Percentiles rank a stretch among this genome's conserved stretches.
Conservation (phyloP, 192 early-diverging fungal genomes). For the Phlyctochytrium planicorne region DNA sequence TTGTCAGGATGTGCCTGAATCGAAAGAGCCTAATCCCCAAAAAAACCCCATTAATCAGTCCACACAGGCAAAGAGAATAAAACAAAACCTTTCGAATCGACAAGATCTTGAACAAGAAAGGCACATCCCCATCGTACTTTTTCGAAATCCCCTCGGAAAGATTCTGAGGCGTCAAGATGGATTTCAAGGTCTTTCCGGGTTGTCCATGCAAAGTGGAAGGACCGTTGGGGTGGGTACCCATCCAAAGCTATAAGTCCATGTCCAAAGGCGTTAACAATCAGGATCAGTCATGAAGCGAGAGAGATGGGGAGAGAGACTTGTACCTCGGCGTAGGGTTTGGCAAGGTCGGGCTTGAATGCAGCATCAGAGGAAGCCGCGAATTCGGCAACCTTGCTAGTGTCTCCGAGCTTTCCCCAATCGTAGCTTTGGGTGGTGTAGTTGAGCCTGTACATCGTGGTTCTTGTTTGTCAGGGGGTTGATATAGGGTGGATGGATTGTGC, state of each 20-base stretch:
- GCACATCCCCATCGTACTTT: conserved; percentile 75
- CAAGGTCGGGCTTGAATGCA: conserved; percentile 53
- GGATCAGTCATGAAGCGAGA: background rate
- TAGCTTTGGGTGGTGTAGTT: conserved; percentile 78
- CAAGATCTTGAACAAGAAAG: conserved; percentile 96
- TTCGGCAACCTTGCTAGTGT: conserved; percentile 78
- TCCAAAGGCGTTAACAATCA: conserved; percentile 19
- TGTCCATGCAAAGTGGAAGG: conserved; percentile 61
- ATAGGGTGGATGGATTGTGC: too few relatives aligned
- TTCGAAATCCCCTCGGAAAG: conserved; percentile 54
- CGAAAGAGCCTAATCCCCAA: conserved; percentile 72
- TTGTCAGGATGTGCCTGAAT: conserved; percentile 99
- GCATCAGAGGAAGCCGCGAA: conserved; percentile 68
- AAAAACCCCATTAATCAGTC: conserved; percentile 47
- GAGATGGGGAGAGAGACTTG: background rate
- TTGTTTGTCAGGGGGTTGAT: too few relatives aligned
- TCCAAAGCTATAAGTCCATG: conserved; percentile 82
- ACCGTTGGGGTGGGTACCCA: conserved; percentile 96
- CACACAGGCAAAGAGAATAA: background rate
- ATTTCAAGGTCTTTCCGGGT: conserved; percentile 54
- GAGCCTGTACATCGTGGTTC: conserved; percentile 29
- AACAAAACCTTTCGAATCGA: conserved; percentile 32
- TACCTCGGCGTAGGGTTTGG: conserved; percentile 88
- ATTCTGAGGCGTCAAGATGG: conserved; percentile 57
- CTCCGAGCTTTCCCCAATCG: conserved; percentile 94